Base-by-base conservation (phyloP, 2,329 filamentous ascomycete species). In the Hawksworthiomyces lignivorus region DNA sequence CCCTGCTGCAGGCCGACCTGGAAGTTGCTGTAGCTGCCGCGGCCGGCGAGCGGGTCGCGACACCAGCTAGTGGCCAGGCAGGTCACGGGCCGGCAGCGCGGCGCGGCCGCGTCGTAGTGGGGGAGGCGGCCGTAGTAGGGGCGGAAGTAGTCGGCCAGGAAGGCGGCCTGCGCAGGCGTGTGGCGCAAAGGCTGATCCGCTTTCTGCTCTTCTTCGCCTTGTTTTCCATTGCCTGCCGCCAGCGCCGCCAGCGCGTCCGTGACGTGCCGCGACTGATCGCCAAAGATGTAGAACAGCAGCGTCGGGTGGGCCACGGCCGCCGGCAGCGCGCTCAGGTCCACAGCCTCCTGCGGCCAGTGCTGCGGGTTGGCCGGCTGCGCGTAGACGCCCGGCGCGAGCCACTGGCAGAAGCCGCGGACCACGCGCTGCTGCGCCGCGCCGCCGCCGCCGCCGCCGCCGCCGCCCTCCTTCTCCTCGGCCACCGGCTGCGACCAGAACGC, bases 11-110 rank as follows among this genome's bases (percentile, higher is more conserved):
- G 56, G 0, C 86, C 87, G 14, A 83, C 70, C 54, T 88, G 87
- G 62, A 94, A 94, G 59, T 94, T 94, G 39, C 73, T 76, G 59
- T 95, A 95, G 51, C 81, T 85, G 8, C 89, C 88, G 55, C 82
- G 79, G 0, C 89, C 88, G 0, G 88, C 84, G 24, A 88, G 73
- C 14, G 84, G 77, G 55, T 95, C 88, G 36, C 73, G 73, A 21
- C 84, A 70, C 88, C 88, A 95, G 44, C 75, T 71, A 0, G 88
- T 94, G 0, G 84, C 78, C 4, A 88, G 66, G 29, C 80, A 73
- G 1, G 68, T 73, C 1, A 59, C 62, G 0, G 88, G 86, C 24
- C 66, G 66, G 56, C 87, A 92, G 7, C 69, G 64, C 0, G 74
- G 56, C 0, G 71, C 64, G 0, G 49, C 50, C 1, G 68, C 54